These are phyloP conservation scores for Artemisia argyi DNA, from an alignment of 129 eudicot genomes.

Conservation along the genomic window DNA sequence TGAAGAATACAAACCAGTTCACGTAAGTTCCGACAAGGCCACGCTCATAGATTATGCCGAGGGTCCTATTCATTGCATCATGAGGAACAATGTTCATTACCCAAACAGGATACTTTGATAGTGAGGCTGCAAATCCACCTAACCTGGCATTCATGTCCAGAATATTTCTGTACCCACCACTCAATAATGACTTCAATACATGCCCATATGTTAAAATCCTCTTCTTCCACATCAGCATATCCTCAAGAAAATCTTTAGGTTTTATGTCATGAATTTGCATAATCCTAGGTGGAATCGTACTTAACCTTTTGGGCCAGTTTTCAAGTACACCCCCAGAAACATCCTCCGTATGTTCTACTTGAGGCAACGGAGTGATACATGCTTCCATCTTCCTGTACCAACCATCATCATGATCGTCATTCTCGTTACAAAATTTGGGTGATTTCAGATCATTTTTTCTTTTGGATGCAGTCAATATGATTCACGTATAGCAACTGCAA, in stretches of 20 bases:
- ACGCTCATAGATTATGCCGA: slow-evolving; percentile 36
- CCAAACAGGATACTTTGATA: slow-evolving; percentile 44
- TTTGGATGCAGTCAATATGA: slow-evolving; percentile 31
- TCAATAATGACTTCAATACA: slow-evolving; percentile 18
- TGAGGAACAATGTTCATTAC: slow-evolving; percentile 44
- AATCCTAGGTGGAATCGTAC: slow-evolving; percentile 30
- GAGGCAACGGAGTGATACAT: slow-evolving; percentile 32
- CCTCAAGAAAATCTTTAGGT: slow-evolving; percentile 29
- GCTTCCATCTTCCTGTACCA: slow-evolving; percentile 43
- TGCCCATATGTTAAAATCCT: slow-evolving; percentile 20
- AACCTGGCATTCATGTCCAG: slow-evolving; percentile 45
- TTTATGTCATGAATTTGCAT: slow-evolving; percentile 1
- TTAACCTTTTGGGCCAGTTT: slow-evolving; percentile 43
- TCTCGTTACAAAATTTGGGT: slow-evolving; percentile 25
- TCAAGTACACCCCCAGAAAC: slow-evolving; percentile 33
- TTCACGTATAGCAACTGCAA: too few relatives aligned
- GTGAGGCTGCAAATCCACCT: slow-evolving; percentile 47
- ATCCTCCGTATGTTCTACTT: slow-evolving; percentile 18
- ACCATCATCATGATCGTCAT: slow-evolving; percentile 35
- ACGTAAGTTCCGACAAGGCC: slow-evolving; percentile 42
- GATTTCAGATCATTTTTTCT: slow-evolving; percentile 20
- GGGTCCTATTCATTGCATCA: slow-evolving; percentile 27
- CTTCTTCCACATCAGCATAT: slow-evolving; percentile 29
- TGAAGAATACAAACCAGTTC: slow-evolving; percentile 31
- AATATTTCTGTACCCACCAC: slow-evolving; percentile 39